Base-by-base conservation (phyloP, 1,284 basidiomycete species). In the Ceratorhiza oryzae-sativae region DNA sequence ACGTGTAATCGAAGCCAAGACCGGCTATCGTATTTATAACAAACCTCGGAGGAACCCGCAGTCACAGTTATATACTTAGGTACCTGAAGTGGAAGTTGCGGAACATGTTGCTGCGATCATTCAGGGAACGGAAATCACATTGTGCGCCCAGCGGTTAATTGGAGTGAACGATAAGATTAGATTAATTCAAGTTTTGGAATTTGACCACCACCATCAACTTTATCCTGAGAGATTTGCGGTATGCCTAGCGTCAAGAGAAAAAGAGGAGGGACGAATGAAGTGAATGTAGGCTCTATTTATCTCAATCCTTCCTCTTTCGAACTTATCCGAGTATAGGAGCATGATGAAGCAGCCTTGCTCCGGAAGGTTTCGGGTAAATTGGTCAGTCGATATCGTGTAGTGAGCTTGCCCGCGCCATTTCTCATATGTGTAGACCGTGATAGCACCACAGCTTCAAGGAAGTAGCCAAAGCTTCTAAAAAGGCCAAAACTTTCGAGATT, bases 401-500 rank as follows among this genome's bases (percentile, higher is more conserved):
- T 15, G 12, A 34, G 59, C 18, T 41, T 46, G 10, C 25, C 3
- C 1, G 10, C 20, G 13, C 36, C 32, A 36, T 34, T 62, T 15
- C 56, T 73, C 58, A 61, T 61, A 71, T 63, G 13, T 71, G 58
- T 61, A 71, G 60, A 36, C 51, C 41, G 25, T 25, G 56, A 45
- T 78, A 91, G 92, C 87, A 91, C 78, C 90, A 92, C 76, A 84
- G 86, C 74, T 77, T 89, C 63, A 89, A 85, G 78, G 87, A 91
- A 75, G 84, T 91, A 20, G 83, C 83, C 71, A 90, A 89, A 76
- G 86, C 88, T 3, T 86, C 88, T 59, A 97, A 94, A 82, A 94
- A 91, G 79, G 89, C 90, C 8, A 93, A 89, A 79, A 83, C 87
- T 0, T 93, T 93, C 75, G 95, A 97, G 81, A 86, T 88, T 0